Evolutionary conservation across 768 basidiomycete genomes (phyloP).

Genomic region (Lactarius tabidus): DNA sequence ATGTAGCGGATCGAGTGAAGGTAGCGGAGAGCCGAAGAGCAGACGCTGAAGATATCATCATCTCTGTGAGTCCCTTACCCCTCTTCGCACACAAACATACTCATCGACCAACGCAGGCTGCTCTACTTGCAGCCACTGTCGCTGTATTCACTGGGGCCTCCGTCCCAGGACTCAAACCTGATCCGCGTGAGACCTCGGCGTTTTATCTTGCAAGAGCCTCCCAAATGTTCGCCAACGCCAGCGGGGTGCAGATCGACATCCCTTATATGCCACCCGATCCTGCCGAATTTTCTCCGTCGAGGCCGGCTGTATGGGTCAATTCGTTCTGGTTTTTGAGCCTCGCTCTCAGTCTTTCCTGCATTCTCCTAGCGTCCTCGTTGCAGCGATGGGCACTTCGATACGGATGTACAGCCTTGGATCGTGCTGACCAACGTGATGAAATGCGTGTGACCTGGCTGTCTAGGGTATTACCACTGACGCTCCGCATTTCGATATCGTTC

Average conservation of each 20-base stretch:
- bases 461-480: conserved; percentile 1
- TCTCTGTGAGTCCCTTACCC: background rate
- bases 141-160: conserved; percentile 15
- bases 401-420: background rate
- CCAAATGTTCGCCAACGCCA: conserved; percentile 1
- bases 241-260: background rate
- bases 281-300: background rate
- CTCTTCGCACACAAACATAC: background rate
- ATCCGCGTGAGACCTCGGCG: conserved; percentile 13
- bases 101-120: conserved; percentile 4
- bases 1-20: background rate
- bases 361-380: conserved; percentile 8
- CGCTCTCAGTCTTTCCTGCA: conserved; percentile 9
- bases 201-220: conserved; percentile 13
- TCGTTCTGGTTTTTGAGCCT: conserved; percentile 19
- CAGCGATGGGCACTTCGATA: conserved; percentile 4
- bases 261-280: conserved; percentile 4
- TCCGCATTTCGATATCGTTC: conserved; percentile 15
- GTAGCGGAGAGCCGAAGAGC: conserved; percentile 2
- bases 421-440: conserved; percentile 1
- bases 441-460: background rate
- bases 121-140: conserved; percentile 11
- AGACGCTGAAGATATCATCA: conserved; percentile 5
- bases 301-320: conserved; percentile 3
- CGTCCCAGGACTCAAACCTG: conserved; percentile 6